phyloP scores from a whole-genome alignment of 2,329 filamentous ascomycete genomes.

The Emmonsia crescens region DNA sequence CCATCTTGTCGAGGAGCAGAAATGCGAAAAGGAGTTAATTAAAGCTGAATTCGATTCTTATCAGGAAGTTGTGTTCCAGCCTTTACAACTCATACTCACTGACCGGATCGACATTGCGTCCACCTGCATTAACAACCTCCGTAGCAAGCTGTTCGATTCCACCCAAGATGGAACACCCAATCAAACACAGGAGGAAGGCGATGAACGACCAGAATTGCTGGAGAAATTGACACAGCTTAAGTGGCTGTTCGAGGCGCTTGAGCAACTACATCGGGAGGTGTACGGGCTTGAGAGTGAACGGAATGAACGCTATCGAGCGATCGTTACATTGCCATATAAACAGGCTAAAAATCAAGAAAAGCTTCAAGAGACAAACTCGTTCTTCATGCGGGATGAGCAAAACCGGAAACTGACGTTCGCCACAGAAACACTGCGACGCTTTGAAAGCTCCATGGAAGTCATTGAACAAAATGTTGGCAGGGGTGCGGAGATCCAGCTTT shows the following conservation, averaged over 20 bases:
- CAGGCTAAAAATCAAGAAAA: constrained; percentile 66
- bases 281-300: constrained; percentile 77
- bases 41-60: constrained; percentile 77
- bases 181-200: constrained; percentile 84
- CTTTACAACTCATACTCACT: constrained; percentile 69
- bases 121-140: constrained; percentile 65
- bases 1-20: constrained; percentile 58
- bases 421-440: constrained; percentile 59
- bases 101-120: constrained; percentile 64
- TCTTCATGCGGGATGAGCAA: constrained; percentile 69
- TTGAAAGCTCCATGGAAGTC: constrained; percentile 64
- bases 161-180: constrained; percentile 61
- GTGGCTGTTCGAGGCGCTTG: constrained; percentile 93
- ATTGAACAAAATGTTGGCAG: constrained; percentile 76
- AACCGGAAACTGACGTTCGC: constrained; percentile 63
- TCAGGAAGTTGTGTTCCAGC: constrained; percentile 70
- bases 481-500: constrained; percentile 83
- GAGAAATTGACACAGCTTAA: constrained; percentile 92
- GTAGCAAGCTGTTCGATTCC: constrained; percentile 60
- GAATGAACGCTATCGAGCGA: constrained; percentile 73
- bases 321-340: constrained; percentile 73
- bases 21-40: constrained; percentile 58
- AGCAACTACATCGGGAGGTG: constrained; percentile 71
- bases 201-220: constrained; percentile 84
- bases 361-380: constrained; percentile 62